A percentile compares a stretch with the other conserved stretches of the same genome.
Evolutionary conservation across 495 filamentous ascomycete genomes (phyloP).

Genomic region (Lophiostoma macrostomum): DNA sequence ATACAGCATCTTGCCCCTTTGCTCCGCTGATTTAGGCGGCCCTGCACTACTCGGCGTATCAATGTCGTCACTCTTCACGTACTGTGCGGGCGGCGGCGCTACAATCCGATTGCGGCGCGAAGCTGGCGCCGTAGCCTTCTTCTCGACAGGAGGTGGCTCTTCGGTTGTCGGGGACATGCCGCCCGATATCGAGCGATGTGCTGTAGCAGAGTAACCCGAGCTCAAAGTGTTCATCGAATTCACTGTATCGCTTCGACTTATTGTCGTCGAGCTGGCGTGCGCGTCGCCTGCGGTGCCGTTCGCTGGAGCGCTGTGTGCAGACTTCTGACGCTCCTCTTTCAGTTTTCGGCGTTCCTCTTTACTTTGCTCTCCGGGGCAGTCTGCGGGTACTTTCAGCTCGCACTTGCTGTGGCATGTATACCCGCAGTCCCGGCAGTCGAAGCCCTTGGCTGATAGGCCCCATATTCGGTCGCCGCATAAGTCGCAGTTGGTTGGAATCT

Average conservation of each 20-base stretch:
- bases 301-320: slow-evolving; percentile 56
- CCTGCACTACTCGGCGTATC: slow-evolving; percentile 28
- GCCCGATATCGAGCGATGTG: slow-evolving; percentile 67
- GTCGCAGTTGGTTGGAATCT: slow-evolving; percentile 97
- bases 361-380: slow-evolving; percentile 87
- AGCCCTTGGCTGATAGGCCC: slow-evolving; percentile 93
- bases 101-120: slow-evolving; percentile 66
- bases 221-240: slow-evolving; percentile 77
- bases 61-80: slow-evolving; percentile 50
- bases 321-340: slow-evolving; percentile 75
- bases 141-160: slow-evolving; percentile 42
- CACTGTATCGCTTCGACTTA: slow-evolving; percentile 75
- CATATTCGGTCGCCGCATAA: slow-evolving; percentile 94
- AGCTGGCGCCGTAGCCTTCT: slow-evolving; percentile 38
- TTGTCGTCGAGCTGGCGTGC: slow-evolving; percentile 46
- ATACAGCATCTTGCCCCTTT: slow-evolving; percentile 85
- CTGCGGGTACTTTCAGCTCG: slow-evolving; percentile 95
- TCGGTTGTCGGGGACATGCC: slow-evolving; percentile 47
- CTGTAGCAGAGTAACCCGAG: slow-evolving; percentile 81
- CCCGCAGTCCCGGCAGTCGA: slow-evolving; percentile 91
- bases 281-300: slow-evolving; percentile 44
- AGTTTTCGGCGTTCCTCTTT: slow-evolving; percentile 94
- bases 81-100: slow-evolving; percentile 81
- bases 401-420: slow-evolving; percentile 99
- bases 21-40: slow-evolving; percentile 45